Evolutionary conservation across 176 grass and related monocot genomes (phyloP).

Genomic region (Urochloa ruziziensis): DNA sequence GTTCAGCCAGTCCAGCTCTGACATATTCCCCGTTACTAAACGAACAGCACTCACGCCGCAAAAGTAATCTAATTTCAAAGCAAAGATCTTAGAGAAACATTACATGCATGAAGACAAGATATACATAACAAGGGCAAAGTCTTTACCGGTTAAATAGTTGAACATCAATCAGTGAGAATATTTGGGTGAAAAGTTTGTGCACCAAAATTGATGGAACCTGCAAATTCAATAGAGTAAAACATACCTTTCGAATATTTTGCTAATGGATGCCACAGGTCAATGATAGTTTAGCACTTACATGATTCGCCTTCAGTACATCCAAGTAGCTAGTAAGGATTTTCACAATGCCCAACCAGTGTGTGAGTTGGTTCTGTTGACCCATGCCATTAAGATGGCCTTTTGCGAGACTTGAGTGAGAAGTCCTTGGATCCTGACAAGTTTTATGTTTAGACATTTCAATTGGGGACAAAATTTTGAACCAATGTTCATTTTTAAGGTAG

Average conservation of each 20-base stretch:
- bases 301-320: conserved; percentile 56
- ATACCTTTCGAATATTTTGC: conserved; percentile 17
- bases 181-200: conserved; percentile 77
- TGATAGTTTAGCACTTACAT: conserved; percentile 45
- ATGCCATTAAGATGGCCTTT: conserved; percentile 56
- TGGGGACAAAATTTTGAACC: background rate
- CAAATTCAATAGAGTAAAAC: conserved; percentile 35
- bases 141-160: conserved; percentile 90
- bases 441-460: conserved; percentile 27
- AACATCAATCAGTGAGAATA: conserved; percentile 79
- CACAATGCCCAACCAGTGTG: conserved; percentile 60
- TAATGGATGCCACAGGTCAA: conserved; percentile 14
- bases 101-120: conserved; percentile 19
- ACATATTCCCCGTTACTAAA: conserved; percentile 92
- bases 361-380: conserved; percentile 54
- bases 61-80: conserved; percentile 57
- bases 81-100: conserved; percentile 36
- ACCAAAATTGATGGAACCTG: conserved; percentile 82
- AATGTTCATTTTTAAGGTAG: conserved; percentile 12
- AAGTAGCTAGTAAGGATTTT: conserved; percentile 57
- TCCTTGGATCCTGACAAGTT: conserved; percentile 56
- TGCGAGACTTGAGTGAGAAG: conserved; percentile 47
- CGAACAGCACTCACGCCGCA: conserved; percentile 87
- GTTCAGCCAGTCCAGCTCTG: conserved; percentile 74
- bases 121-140: background rate